Percentiles rank a stretch among this genome's conserved stretches.
These are phyloP conservation scores for Pichia thaimueangensis DNA, from an alignment of 805 yeast genomes.

Conservation along the genomic window DNA sequence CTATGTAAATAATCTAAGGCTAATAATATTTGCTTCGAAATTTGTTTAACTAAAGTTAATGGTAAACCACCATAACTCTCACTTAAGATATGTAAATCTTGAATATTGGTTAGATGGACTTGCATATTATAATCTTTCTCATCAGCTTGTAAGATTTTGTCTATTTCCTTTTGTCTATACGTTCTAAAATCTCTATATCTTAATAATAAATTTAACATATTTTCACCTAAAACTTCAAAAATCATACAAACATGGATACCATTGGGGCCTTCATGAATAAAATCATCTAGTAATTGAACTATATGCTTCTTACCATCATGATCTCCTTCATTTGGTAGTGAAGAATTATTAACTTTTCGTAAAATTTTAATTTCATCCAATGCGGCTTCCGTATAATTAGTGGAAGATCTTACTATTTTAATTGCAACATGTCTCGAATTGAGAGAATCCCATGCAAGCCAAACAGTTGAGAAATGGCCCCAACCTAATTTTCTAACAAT, in stretches of 20 bases:
- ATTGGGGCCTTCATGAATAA: slow-evolving; percentile 52
- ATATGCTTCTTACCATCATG: slow-evolving; percentile 50
- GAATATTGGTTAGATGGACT: slow-evolving; percentile 22
- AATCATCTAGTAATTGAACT: slow-evolving; percentile 49
- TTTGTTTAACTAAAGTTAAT: slow-evolving; percentile 45
- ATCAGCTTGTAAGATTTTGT: slow-evolving; percentile 4
- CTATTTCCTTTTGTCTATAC: slow-evolving; percentile 24
- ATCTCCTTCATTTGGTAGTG: slow-evolving; percentile 37
- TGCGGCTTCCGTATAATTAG: slow-evolving; percentile 55
- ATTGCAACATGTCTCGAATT: slow-evolving; percentile 48
- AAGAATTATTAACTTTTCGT: slow-evolving; percentile 27
- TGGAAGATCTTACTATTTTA: slow-evolving; percentile 51
- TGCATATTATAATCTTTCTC: slow-evolving; percentile 6
- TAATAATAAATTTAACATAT: slow-evolving; percentile 43
- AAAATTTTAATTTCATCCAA: slow-evolving; percentile 53
- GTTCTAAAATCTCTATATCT: slow-evolving; percentile 38
- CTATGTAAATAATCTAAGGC: slow-evolving; percentile 55
- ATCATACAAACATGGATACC: slow-evolving; percentile 64
- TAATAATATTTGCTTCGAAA: slow-evolving; percentile 47
- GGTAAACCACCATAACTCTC: slow-evolving; percentile 50
- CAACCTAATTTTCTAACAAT: slow-evolving; percentile 57
- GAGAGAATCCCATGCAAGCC: slow-evolving; percentile 45
- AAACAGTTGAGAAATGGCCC: slow-evolving; percentile 72
- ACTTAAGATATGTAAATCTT: slow-evolving; percentile 31
- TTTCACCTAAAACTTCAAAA: slow-evolving; percentile 60